Percentiles rank a stretch among this genome's conserved stretches.
These are phyloP conservation scores for Ilyonectria mors-panacis DNA, from an alignment of 2,329 filamentous ascomycete genomes.

Conservation along the genomic window DNA sequence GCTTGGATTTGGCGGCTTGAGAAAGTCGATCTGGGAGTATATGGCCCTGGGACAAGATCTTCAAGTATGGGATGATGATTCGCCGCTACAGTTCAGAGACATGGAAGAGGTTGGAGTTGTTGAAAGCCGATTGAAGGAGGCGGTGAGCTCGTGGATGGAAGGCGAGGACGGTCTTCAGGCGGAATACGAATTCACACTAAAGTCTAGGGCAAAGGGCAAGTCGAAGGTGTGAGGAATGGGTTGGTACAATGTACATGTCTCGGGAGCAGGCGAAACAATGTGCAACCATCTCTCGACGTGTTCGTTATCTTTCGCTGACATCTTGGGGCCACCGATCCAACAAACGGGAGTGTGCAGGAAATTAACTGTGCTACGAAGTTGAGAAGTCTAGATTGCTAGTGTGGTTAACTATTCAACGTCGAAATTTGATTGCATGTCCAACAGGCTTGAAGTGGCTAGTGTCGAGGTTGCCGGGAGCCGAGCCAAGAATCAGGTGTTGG, in stretches of 20 bases:
- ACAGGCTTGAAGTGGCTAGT: conserved; percentile 39
- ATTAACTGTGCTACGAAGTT: conserved; percentile 36
- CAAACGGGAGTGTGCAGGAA: conserved; percentile 10
- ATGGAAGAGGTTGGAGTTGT: conserved; percentile 45
- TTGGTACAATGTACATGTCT: conserved; percentile 19
- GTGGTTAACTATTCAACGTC: conserved; percentile 29
- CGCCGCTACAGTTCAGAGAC: conserved; percentile 39
- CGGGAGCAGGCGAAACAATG: conserved; percentile 18
- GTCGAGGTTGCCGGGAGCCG: conserved; percentile 27
- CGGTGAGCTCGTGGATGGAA: conserved; percentile 43
- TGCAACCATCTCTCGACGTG: conserved; percentile 6
- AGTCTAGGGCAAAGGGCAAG: conserved; percentile 48
- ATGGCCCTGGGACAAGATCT: conserved; percentile 24
- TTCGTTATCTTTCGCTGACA: conserved; percentile 8
- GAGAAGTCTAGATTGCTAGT: conserved; percentile 23
- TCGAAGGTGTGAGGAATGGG: conserved; percentile 28
- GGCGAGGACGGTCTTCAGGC: conserved; percentile 33
- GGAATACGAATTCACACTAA: conserved; percentile 49
- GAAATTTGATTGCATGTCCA: conserved; percentile 33
- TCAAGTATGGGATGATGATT: conserved; percentile 10
- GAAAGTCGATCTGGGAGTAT: conserved; percentile 26
- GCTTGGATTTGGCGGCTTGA: conserved; percentile 28
- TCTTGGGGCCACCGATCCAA: background rate
- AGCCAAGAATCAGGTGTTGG: conserved; percentile 25
- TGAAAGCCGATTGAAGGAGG: conserved; percentile 38